Percentiles rank a stretch among this genome's conserved stretches.
These are phyloP conservation scores for Brasilioporus rufonigricans DNA, from an alignment of 768 basidiomycete species.

Conservation along the genomic window DNA sequence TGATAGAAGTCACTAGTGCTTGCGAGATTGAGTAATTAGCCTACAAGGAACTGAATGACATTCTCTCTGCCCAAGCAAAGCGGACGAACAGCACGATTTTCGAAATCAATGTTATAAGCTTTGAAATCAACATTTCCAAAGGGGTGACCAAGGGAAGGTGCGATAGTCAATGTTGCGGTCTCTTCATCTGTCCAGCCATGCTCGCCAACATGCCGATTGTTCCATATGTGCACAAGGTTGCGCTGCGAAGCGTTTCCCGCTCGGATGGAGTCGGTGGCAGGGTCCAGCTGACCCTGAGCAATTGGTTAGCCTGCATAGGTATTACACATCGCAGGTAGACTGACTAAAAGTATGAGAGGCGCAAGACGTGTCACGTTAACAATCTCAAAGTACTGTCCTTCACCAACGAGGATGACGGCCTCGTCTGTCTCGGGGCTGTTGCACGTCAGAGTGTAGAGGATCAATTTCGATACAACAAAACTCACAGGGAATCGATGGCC, in stretches of 20 bases:
- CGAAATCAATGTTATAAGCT: constrained; percentile 65
- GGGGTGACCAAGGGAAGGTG: constrained; percentile 45
- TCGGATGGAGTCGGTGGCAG: constrained; percentile 35
- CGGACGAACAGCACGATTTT: constrained; percentile 57
- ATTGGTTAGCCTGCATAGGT: constrained; percentile 1
- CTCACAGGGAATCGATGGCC: constrained; percentile 55
- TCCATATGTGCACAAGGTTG: constrained; percentile 54
- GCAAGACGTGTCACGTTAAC: constrained; percentile 54
- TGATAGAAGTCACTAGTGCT: constrained; percentile 60
- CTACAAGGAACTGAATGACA: constrained; percentile 13
- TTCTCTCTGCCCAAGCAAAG: background rate
- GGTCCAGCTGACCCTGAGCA: constrained; percentile 49
- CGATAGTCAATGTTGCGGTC: constrained; percentile 56
- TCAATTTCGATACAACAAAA: background rate
- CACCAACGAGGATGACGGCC: constrained; percentile 52
- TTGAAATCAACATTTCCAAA: constrained; percentile 60
- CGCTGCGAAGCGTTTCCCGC: constrained; percentile 43
- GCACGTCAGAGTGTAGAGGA: background rate
- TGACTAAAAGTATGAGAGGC: constrained; percentile 56
- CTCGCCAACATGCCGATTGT: constrained; percentile 40
- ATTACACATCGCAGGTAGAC: background rate
- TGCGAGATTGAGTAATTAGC: constrained; percentile 60
- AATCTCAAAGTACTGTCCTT: constrained; percentile 59
- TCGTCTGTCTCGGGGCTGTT: constrained; percentile 40
- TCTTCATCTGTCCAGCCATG: constrained; percentile 51